Conservation (phyloP, 177 flowering plant species). For the Telopea speciosissima region DNA sequence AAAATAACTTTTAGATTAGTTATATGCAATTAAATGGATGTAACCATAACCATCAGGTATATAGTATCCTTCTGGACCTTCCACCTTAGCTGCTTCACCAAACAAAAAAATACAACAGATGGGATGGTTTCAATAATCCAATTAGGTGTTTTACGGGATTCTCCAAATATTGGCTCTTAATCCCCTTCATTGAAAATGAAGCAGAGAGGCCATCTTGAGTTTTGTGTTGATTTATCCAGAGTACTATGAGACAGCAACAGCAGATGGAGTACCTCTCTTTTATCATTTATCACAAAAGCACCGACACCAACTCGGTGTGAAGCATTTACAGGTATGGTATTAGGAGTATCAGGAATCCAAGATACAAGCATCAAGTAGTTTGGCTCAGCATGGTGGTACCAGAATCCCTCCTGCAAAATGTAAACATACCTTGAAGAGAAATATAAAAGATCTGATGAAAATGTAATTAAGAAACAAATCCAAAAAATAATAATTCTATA, state of each 20-base stretch:
- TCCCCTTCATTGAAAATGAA: neutral
- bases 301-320: slow-evolving; percentile 44
- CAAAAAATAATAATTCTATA: too few relatives aligned
- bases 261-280: slow-evolving; percentile 32
- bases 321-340: slow-evolving; percentile 39
- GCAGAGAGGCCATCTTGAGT: neutral
- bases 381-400: slow-evolving; percentile 54
- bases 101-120: neutral
- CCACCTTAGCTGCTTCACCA: neutral
- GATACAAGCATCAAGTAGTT: slow-evolving; percentile 37
- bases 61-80: neutral
- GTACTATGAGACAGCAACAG: neutral
- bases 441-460: too few relatives aligned
- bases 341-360: slow-evolving; percentile 38
- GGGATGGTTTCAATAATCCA: neutral
- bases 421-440: neutral
- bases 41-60: neutral
- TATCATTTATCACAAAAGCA: slow-evolving; percentile 40
- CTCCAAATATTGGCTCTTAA: neutral
- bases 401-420: slow-evolving; percentile 39
- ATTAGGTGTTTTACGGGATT: too few relatives aligned
- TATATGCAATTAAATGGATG: too few relatives aligned
- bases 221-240: neutral
- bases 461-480: too few relatives aligned
- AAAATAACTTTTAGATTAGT: too few relatives aligned